Conservation (phyloP, 2,329 filamentous ascomycete genomes). For the Cladosporium oxysporum region DNA sequence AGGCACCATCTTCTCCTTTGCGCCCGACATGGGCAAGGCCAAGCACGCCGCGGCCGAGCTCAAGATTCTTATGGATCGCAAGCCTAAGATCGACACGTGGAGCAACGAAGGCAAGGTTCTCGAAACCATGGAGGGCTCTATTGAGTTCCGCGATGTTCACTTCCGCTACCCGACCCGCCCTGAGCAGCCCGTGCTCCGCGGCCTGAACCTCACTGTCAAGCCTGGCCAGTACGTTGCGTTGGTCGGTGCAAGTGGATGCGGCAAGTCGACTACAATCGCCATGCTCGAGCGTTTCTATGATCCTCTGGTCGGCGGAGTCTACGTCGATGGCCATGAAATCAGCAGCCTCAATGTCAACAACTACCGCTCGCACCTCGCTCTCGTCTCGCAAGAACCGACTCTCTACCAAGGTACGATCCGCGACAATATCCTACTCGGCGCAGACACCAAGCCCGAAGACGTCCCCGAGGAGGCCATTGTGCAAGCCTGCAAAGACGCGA, state of each 20-base stretch:
- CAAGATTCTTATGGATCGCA: constrained; percentile 79
- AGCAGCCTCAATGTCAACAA: constrained; percentile 78
- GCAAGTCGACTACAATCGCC: constrained; percentile 91
- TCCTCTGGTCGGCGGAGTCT: constrained; percentile 75
- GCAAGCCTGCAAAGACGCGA: constrained; percentile 82
- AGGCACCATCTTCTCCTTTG: constrained; percentile 84
- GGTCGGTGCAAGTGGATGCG: constrained; percentile 91
- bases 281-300: constrained; percentile 95
- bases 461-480: constrained; percentile 72
- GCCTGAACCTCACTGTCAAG: constrained; percentile 71
- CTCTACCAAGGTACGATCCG: constrained; percentile 89
- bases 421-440: constrained; percentile 86
- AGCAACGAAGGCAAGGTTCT: constrained; percentile 66
- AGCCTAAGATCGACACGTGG: constrained; percentile 82
- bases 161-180: constrained; percentile 92
- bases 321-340: constrained; percentile 81
- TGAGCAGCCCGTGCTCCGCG: constrained; percentile 87
- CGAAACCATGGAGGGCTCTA: constrained; percentile 66
- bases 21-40: constrained; percentile 90
- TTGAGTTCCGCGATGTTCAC: constrained; percentile 91
- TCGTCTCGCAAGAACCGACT: constrained; percentile 93
- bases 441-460: constrained; percentile 56
- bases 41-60: constrained; percentile 79
- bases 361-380: constrained; percentile 78
- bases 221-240: constrained; percentile 84